Base-by-base conservation (phyloP, 2,329 filamentous ascomycete genomes). In the Aureobasidium sp. region DNA sequence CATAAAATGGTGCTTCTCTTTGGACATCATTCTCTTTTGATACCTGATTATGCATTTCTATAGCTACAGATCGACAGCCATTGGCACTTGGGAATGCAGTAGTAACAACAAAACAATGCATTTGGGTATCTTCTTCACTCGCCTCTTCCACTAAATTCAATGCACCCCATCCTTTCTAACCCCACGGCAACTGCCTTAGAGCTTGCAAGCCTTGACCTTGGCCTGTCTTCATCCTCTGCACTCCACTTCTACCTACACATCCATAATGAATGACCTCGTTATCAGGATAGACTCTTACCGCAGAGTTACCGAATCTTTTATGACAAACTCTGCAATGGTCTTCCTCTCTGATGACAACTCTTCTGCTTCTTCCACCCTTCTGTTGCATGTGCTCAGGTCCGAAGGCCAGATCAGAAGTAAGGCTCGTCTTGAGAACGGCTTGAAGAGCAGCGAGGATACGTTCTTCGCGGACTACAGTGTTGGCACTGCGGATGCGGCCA, bases 281-380 rank as follows among this genome's bases (percentile, higher is more conserved):
- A 68, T 96, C 89, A 7, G 92, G 90, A 75, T 94, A 82, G 13
- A 97, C 92, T 44, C 92, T 87, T 64, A 97, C 88, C 20, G 96
- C 94, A 73, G 89, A 96, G 1, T 91, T 88, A 1, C 92, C 93
- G 66, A 99, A 83, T 67, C 94, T 81, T 80, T 97, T 97, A 74
- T 96, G 89, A 73, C 94, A 99, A 17, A 96, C 90, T 13, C 89
- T 87, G 73, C 94, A 99, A 61, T 96, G 87, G 57, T 90, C 81
- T 71, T 97, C 93, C 69, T 99, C 93, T 10, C 84, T 85, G 57
- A 99, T 86, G 23, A 91, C 84, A 12, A 97, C 91, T 67, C 90
- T 83, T 41, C 84, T 76, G 68, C 84, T 87, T 69, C 84, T 76
- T 0, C 80, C 80, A 82, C 84, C 58, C 80, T 77, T 12, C 15